Base-by-base conservation (phyloP, 140 eudicot genomes). In the Cichorium intybus region DNA sequence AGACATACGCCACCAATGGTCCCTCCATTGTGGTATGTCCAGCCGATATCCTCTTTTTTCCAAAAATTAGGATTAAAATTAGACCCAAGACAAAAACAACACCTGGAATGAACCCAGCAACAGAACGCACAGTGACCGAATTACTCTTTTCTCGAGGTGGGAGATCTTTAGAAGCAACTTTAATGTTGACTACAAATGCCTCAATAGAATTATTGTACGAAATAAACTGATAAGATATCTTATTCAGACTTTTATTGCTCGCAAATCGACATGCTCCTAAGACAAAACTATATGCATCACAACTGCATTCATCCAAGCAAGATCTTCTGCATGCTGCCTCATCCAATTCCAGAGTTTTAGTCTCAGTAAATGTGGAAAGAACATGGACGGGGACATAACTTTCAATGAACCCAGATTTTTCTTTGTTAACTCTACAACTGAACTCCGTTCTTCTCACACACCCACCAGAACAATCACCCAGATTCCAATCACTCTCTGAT, bases 1-100 rank as follows among this genome's bases (percentile, higher is more conserved):
- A 82, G 0, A 52, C 60, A 67, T 78, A 82, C n/a, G 84, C 47
- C 28, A 72, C 56, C 81, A 82, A 47, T 23, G 84, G 71, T 14
- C 77, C 77, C 58, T 79, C 84, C 58, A 67, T 69, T 4, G 54
- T 52, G 37, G 63, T 68, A 20, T 70, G 64, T 11, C 26, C 55
- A 20, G 31, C 77, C 39, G 20, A 21, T 10, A n/a, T 14, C 27
- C 75, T 80, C 71, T 64, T 64, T 55, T 49, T 45, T 24, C 84
- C 73, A 56, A 48, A 73, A 24, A 77, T 8, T 12, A 73, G 51
- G 56, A 67, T 23, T 6, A 69, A 7, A 67, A 71, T 16, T 24
- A 78, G 53, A 23, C 82, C 85, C 60, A 84, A 22, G 24, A 78
- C 29, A 48, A 69, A 17, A 3, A 74, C 17, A 23, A 67, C 65